Base-by-base conservation (phyloP, 257 asterid species). In the Oldenlandia corymbosa region DNA sequence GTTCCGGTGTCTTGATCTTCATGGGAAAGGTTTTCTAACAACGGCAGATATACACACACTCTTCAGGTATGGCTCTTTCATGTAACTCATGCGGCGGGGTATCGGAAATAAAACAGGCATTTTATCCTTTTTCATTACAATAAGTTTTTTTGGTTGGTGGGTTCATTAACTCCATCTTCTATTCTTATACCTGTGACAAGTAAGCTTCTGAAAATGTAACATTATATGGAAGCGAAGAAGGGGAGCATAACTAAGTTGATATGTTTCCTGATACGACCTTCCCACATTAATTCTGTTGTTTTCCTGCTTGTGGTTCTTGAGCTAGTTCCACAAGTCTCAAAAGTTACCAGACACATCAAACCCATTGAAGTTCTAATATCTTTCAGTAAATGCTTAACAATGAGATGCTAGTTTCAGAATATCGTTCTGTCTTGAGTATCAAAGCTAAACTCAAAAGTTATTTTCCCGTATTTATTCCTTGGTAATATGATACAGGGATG, bases 21-120 rank as follows among this genome's bases (percentile, higher is more conserved):
- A 84, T 26, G 97, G 95, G 42, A 88, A 90, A 79, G 99, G 99
- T 66, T 88, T 74, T 73, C 89, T 90, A 53, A 84, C 94, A 34
- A 90, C 99, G n/a, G 93, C 92, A 67, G 99, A 93, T 71, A 87
- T 85, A 64, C 97, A 90, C 70, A 85, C 95, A 16, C 79, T 90
- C 52, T 93, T 93, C 97, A 85, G 97, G 99, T 93, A 49, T 52
- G 23, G n/a, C 32, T 58, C 59, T 61, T 41, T 45, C 47, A 32
- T 13, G 55, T 48, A 42, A 66, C 36, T 48, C 34, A 21, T 57
- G 41, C 30, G 32, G 43, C 16, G 9, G 31, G 41, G 68, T 17
- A 20, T 17, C 1, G 23, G 23, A 45, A 45, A 45, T 16, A 18
- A 45, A 45, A 45, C 21, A 17, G 66, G 46, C 10, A 7, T 12